Base-by-base conservation (phyloP, 495 filamentous ascomycete genomes). In the Hyphodiscus hymeniophilus region DNA sequence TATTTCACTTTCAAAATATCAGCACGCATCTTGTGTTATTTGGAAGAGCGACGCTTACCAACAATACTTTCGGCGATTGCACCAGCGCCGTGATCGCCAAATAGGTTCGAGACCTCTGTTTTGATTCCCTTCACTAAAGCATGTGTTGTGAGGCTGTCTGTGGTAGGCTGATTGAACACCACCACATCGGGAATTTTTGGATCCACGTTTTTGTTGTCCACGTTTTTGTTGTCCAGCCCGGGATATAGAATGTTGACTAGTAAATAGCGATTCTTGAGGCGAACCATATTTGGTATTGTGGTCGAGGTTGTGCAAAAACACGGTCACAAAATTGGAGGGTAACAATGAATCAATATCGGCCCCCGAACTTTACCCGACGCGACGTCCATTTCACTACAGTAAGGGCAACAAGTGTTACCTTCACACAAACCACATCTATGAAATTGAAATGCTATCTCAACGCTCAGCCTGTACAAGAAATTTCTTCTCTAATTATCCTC, bases 251-350 rank as follows among this genome's bases (percentile, higher is more conserved):
- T 89, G 63, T 89, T 82, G 43, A 96, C 75, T 24, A 97, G 78
- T 32, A 98, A 81, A 62, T 98, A 98, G 49, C 92, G 85, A 64
- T 92, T 79, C 70, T 98, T 98, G 54, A 95, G 70, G 59, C 92
- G 88, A 50, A 97, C 92, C 92, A 98, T 98, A n/a, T 26, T 17
- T 17, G 12, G 7, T 10, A 11, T 18, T 30, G 12, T 15, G n/a
- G n/a, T n/a, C n/a, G n/a, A n/a, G n/a, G n/a, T n/a, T n/a, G n/a
- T n/a, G n/a, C n/a, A n/a, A n/a, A n/a, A n/a, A n/a, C n/a, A n/a
- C n/a, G n/a, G n/a, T n/a, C n/a, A n/a, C n/a, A n/a, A n/a, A n/a
- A n/a, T n/a, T n/a, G n/a, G n/a, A n/a, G n/a, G n/a, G n/a, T n/a
- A n/a, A n/a, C n/a, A n/a, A n/a, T n/a, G n/a, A n/a, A n/a, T n/a